Evolutionary conservation across 306 rosid genomes (phyloP).

Genomic region (Datisca glomerata): DNA sequence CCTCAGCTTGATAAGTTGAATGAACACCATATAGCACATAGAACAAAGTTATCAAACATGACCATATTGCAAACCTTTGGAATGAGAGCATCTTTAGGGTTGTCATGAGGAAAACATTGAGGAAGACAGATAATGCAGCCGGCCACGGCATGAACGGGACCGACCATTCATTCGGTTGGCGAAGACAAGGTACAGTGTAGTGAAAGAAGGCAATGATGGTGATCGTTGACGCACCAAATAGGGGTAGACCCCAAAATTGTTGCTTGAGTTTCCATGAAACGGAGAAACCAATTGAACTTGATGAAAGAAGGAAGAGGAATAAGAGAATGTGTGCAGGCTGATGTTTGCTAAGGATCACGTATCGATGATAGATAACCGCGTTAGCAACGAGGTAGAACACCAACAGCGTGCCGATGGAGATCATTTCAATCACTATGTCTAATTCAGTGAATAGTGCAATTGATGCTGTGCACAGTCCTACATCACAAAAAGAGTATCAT

Average conservation of each 20-base stretch:
- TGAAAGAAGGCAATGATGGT: conserved; percentile 47
- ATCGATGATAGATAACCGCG: conserved; percentile 71
- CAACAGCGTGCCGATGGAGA: conserved; percentile 60
- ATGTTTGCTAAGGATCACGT: conserved; percentile 31
- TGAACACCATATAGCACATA: conserved; percentile 89
- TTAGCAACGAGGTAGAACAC: conserved; percentile 95
- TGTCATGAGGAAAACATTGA: conserved; percentile 69
- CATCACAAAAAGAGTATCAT: conserved; percentile 5
- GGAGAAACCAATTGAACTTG: conserved; percentile 54
- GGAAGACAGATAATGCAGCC: conserved; percentile 60
- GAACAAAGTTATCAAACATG: conserved; percentile 51
- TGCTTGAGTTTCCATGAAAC: conserved; percentile 49
- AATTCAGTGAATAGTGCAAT: conserved; percentile 82
- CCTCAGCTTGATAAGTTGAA: conserved; percentile 72
- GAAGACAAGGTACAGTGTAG: conserved; percentile 27
- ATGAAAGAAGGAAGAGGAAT: conserved; percentile 60
- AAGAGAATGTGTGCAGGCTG: conserved; percentile 42
- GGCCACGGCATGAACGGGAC: conserved; percentile 98
- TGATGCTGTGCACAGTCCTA: conserved; percentile 80
- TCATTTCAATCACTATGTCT: conserved; percentile 51
- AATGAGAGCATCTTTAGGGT: conserved; percentile 43
- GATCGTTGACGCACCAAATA: conserved; percentile 38
- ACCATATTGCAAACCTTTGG: conserved; percentile 63
- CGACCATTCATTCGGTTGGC: conserved; percentile 31
- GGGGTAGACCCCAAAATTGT: conserved; percentile 53